phyloP scores from a whole-genome alignment of 2,329 filamentous ascomycete species.

The Juglanconis sp. region DNA sequence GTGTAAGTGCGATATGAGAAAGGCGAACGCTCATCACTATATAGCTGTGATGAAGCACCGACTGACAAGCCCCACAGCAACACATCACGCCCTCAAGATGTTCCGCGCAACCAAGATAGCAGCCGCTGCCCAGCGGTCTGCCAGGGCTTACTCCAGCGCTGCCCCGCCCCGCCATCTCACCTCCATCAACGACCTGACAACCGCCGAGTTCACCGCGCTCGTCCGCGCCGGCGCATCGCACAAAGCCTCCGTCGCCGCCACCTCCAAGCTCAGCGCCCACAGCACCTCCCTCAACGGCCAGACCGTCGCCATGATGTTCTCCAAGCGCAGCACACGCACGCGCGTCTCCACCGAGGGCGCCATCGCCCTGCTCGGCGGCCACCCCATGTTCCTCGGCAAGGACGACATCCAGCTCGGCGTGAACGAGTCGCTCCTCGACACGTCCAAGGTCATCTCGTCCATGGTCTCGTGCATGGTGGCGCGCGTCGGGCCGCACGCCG shows the following conservation, averaged over 20 bases:
- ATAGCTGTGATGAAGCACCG: background rate
- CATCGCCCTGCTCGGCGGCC: constrained; percentile 81
- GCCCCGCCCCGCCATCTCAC: constrained; percentile 74
- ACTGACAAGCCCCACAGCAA: background rate
- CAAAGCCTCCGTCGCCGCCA: constrained; percentile 75
- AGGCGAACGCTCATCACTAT: background rate
- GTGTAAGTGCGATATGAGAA: background rate
- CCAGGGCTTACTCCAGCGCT: constrained; percentile 41
- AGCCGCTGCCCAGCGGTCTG: constrained; percentile 32
- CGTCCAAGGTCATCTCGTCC: constrained; percentile 86
- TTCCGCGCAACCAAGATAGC: constrained; percentile 24
- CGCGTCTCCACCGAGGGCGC: constrained; percentile 91
- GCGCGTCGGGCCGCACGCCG: constrained; percentile 73
- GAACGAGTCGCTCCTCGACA: constrained; percentile 94
- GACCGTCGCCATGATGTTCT: constrained; percentile 94
- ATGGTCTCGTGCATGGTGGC: constrained; percentile 84
- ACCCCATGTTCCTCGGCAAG: constrained; percentile 94
- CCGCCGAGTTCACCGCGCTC: constrained; percentile 74
- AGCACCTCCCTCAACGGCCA: constrained; percentile 65
- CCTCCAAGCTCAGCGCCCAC: constrained; percentile 57
- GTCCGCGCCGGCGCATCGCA: constrained; percentile 77
- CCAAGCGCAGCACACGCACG: constrained; percentile 90
- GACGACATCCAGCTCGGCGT: constrained; percentile 94
- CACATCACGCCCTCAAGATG: constrained; percentile 5
- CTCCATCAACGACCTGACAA: constrained; percentile 82